Evolutionary conservation across 179 eudicot species (phyloP), one percentile per base, ranked within the genome.

Genomic region (Drosera spatulata): DNA sequence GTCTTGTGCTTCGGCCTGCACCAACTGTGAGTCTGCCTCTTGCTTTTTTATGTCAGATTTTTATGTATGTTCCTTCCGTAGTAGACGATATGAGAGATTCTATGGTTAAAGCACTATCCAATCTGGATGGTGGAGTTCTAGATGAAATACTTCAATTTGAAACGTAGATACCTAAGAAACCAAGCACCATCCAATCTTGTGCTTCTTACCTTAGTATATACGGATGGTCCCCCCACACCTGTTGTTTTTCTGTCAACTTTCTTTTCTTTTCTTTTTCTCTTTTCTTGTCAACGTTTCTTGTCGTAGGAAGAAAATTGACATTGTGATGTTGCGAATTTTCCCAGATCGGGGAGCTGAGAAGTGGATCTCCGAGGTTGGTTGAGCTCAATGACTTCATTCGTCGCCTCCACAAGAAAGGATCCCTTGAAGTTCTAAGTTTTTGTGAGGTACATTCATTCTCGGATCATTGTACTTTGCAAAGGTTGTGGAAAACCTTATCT

Each of bases 1-100:
- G 99, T 64, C 85, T 85, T 80, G 99, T 94, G 55, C 85, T 94
- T 69, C 99, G 97, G 61, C 99, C 99, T 70, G 99, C 99, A 59
- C 99, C 99, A 43, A 77, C 89, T 53, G 99, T 94, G 6, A 74
- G 94, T 78, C 5, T 39, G 43, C 49, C 45, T 64, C 50, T 33
- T 59, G 48, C 10, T 60, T 44, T 33, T 38, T 2, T 39, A 12
- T 5, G 14, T 2, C 14, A 4, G 37, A 40, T 4, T 51, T 51
- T 3, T 51, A 13, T 44, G 47, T 5, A 12, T 58, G 1, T 41
- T 42, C 22, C 47, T 41, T 2, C 22, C 14, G 15, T 58, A 47
- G 9, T 22, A 22, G 33, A 22, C 33, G 33, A 22, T 22, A 22
- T 22, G 33, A 22, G 33, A 22, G 1, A 22, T 22, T 22, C 33